Base-by-base conservation (phyloP, 1,284 basidiomycete genomes). In the Moesziomyces parantarcticus region DNA sequence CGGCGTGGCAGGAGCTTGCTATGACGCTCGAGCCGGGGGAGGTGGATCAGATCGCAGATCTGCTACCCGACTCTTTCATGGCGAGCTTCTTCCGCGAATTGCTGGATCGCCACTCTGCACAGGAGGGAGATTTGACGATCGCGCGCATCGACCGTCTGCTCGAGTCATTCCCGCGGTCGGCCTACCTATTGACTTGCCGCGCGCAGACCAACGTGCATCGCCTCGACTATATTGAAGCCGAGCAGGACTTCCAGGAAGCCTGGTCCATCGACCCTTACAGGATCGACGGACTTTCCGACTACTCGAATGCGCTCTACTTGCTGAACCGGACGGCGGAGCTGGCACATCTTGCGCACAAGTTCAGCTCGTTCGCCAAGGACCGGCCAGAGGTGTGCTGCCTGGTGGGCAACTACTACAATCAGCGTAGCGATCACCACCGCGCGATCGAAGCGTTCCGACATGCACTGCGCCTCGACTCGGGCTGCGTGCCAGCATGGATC, bases 401-500 rank as follows among this genome's bases (percentile, higher is more conserved):
- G 53, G 91, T 98, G 58, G 95, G 96, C 42, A 99, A 99, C 83
- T 94, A 98, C 84, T 97, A 97, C 86, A 97, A 94, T 23, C 87
- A 95, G 20, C 89, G 93, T 26, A 88, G 90, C 10, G 95, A 99
- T 80, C 95, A 98, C 83, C 93, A 94, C 79, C 96, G 96, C 83
- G 94, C 97, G 0, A 91, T 98, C 78, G 92, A 92, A 79, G 97
- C 97, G 84, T 99, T 99, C 85, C 89, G 91, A 74, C 89, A 95
- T 60, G 95, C 96, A 10, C 92, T 96, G 20, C 91, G 95, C 77
- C 89, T 99, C 50, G 96, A 99, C 84, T 89, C 92, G 67, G 94
- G 92, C 6, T 99, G 95, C 84, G 87, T 98, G 22, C 92, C 93
- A 3, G 97, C 97, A 5, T 99, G 97, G 97, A 98, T 96, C n/a